phyloP scores from a whole-genome alignment of 805 yeast species.

The Kodamaea kaohsiungensis region DNA sequence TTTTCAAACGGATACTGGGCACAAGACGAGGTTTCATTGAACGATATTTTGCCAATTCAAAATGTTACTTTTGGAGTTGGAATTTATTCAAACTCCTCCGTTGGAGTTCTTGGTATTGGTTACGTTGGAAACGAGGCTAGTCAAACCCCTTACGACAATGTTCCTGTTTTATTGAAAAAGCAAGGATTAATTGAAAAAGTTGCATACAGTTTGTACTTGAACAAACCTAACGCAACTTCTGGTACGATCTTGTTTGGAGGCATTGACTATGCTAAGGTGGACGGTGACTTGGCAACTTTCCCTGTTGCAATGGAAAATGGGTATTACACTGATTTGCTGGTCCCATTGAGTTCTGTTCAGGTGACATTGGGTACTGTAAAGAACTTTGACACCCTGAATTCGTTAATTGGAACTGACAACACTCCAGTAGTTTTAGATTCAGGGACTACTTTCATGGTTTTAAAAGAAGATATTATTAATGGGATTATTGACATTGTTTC shows the following conservation, averaged over 20 bases:
- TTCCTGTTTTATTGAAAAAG: conserved; percentile 24
- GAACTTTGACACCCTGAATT: not conserved
- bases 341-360: conserved; percentile 16
- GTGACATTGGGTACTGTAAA: not conserved
- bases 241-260: conserved; percentile 34
- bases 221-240: conserved; percentile 14
- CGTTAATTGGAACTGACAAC: conserved; percentile 8
- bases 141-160: conserved; percentile 42
- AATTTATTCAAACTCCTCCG: conserved; percentile 12
- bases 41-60: conserved; percentile 10
- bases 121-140: conserved; percentile 12
- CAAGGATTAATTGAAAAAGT: conserved; percentile 27
- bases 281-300: conserved; percentile 16
- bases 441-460: conserved; percentile 53
- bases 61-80: conserved; percentile 19
- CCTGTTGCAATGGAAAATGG: conserved; percentile 20
- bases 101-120: conserved; percentile 25
- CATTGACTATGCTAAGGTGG: conserved; percentile 26
- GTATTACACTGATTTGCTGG: conserved; percentile 16
- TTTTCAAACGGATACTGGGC: conserved; percentile 56
- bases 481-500: conserved; percentile 4
- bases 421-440: conserved; percentile 53
- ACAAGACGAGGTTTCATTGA: conserved; percentile 18
- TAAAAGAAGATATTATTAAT: conserved; percentile 31
- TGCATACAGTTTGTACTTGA: conserved; percentile 28